A percentile compares a stretch with the other conserved stretches of the same genome.
phyloP scores from a whole-genome alignment of 345 rosid genomes.

The Euphorbia lathyris region DNA sequence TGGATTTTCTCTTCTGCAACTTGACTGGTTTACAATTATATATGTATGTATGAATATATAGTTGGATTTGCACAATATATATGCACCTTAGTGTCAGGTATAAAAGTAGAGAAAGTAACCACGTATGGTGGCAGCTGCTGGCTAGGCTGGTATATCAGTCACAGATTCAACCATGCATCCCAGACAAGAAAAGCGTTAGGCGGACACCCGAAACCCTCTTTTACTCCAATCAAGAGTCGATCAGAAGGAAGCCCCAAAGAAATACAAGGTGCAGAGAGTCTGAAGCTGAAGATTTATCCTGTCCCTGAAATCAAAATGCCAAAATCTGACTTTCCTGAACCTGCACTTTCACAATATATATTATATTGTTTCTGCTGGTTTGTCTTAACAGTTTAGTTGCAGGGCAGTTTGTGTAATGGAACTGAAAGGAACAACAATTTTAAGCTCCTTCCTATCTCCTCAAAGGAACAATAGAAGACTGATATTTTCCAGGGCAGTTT shows the following conservation, averaged over 20 bases:
- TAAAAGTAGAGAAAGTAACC: constrained; percentile 28
- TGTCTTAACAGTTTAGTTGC: too few relatives aligned
- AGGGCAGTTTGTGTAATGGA: too few relatives aligned
- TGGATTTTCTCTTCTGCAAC: too few relatives aligned
- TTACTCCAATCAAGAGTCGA: constrained; percentile 27
- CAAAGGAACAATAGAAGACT: too few relatives aligned
- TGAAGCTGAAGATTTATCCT: not conserved
- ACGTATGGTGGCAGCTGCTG: constrained; percentile 59
- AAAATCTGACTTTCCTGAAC: constrained; percentile 24
- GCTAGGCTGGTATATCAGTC: constrained; percentile 29
- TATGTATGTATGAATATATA: too few relatives aligned
- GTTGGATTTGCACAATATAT: too few relatives aligned
- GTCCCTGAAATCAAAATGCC: constrained; percentile 8
- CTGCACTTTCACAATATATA: constrained; percentile 14
- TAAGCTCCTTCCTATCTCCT: too few relatives aligned
- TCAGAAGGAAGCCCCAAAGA: constrained; percentile 24
- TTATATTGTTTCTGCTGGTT: too few relatives aligned
- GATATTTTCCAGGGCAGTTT: too few relatives aligned
- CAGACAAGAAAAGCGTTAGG: constrained; percentile 15
- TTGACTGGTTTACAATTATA: too few relatives aligned
- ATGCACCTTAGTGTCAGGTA: too few relatives aligned
- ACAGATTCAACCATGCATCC: constrained; percentile 19
- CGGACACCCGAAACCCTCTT: constrained; percentile 10
- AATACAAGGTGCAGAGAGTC: constrained; percentile 11
- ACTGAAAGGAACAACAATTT: too few relatives aligned